Evolutionary conservation across 805 yeast genomes (phyloP).

Genomic region (Lipomyces yamadae): DNA sequence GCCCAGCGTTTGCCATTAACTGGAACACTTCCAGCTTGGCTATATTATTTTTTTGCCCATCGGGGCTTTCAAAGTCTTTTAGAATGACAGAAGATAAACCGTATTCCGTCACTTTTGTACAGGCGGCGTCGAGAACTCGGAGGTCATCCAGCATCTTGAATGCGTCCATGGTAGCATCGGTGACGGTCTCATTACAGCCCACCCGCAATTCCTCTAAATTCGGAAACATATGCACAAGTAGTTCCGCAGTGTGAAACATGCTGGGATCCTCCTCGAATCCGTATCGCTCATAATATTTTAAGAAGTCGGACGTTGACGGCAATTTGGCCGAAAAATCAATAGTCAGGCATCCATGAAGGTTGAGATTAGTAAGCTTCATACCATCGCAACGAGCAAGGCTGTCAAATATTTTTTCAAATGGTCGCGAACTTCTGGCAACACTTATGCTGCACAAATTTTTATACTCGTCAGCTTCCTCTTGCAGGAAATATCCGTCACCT

Average conservation of each 20-base stretch:
- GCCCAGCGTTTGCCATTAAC: neutral
- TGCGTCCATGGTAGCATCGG: constrained; percentile 12
- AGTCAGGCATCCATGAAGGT: constrained; percentile 19
- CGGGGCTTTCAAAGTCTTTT: neutral
- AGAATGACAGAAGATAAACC: neutral
- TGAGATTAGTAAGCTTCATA: constrained; percentile 6
- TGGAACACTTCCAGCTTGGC: neutral
- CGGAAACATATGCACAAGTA: constrained; percentile 22
- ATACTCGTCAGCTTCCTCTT: constrained; percentile 18
- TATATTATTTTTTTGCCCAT: neutral
- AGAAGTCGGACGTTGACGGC: constrained; percentile 16
- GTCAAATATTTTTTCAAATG: constrained; percentile 18
- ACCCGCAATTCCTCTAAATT: constrained; percentile 14
- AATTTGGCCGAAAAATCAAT: constrained; percentile 14
- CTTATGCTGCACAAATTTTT: constrained; percentile 9
- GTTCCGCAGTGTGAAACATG: constrained; percentile 11
- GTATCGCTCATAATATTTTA: constrained; percentile 12
- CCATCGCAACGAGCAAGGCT: constrained; percentile 22
- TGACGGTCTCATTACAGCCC: constrained; percentile 18
- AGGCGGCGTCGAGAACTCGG: constrained; percentile 5
- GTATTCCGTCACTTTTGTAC: constrained; percentile 8
- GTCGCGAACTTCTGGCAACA: constrained; percentile 2
- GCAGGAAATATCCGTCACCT: constrained; percentile 26
- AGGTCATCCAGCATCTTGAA: constrained; percentile 18
- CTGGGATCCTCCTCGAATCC: constrained; percentile 16